Conservation (phyloP, 176 grass and related monocot genomes). For the Rhynchospora pubera region DNA sequence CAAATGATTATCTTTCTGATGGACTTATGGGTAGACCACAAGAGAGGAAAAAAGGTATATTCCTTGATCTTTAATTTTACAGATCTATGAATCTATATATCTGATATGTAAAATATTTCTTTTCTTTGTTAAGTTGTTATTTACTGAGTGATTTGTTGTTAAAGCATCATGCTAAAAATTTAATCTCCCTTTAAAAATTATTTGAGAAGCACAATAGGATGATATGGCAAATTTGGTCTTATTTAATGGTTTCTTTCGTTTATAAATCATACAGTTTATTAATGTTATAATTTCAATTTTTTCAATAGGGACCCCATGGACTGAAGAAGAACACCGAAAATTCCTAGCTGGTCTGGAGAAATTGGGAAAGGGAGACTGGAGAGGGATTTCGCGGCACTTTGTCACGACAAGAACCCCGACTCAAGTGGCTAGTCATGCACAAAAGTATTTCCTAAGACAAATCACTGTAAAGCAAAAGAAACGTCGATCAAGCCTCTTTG, state of each 20-base stretch:
- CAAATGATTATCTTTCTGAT: constrained; percentile 71
- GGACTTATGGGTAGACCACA: constrained; percentile 52
- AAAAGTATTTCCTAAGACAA: constrained; percentile 92
- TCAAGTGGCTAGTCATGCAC: constrained; percentile 91
- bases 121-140: neutral
- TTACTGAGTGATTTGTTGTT: neutral
- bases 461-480: constrained; percentile 61
- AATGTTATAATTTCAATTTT: neutral
- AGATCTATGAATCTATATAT: neutral
- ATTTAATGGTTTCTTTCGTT: too few species aligned
- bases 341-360: constrained; percentile 78
- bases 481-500: constrained; percentile 72
- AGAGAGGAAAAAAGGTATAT: constrained; percentile 85
- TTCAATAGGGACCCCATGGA: constrained; percentile 69
- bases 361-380: constrained; percentile 83
- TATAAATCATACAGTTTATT: neutral
- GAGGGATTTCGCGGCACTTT: constrained; percentile 82
- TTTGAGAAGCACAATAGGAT: too few species aligned
- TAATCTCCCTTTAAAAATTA: too few species aligned
- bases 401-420: constrained; percentile 76
- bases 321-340: constrained; percentile 66
- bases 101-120: neutral
- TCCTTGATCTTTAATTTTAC: neutral
- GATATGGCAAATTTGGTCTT: too few species aligned
- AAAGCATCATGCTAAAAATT: neutral